Conservation (phyloP, 257 asterid species). For the Ehretia macrophylla region DNA sequence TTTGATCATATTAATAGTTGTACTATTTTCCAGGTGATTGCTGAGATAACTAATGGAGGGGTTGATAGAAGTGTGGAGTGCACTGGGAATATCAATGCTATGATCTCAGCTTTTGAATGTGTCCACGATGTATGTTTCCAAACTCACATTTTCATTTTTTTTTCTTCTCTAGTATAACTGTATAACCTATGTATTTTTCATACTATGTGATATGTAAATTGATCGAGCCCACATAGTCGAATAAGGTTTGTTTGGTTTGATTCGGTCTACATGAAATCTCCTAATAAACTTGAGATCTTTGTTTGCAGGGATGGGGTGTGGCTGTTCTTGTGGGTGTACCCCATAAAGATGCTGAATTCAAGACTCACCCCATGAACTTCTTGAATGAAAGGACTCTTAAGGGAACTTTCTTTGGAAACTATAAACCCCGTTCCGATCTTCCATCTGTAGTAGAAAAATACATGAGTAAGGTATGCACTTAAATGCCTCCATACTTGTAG, state of each 20-base stretch:
- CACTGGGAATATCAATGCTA: not conserved
- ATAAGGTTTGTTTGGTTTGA: no score
- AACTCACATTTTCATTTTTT: no score
- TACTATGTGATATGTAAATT: no score
- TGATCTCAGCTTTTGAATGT: not conserved
- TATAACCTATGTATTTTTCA: no score
- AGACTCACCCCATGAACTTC: not conserved
- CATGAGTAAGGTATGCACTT: slow-evolving; percentile 45
- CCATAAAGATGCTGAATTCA: not conserved
- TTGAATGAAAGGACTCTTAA: not conserved
- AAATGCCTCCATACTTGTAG: not conserved
- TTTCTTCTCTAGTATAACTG: no score
- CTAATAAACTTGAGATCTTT: no score
- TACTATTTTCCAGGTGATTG: not conserved
- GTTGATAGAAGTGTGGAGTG: not conserved
- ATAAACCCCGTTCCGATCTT: slow-evolving; percentile 49
- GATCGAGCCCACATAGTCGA: no score
- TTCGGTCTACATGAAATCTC: no score
- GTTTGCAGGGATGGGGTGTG: not conserved
- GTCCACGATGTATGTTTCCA: not conserved
- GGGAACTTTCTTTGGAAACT: slow-evolving; percentile 13
- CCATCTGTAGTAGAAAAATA: slow-evolving; percentile 54
- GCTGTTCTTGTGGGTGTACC: not conserved
- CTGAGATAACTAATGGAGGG: not conserved
- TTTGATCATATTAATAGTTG: no score